These are phyloP conservation scores for Elsinoe ampelina DNA, from an alignment of 2,329 filamentous ascomycete species.

Conservation along the genomic window DNA sequence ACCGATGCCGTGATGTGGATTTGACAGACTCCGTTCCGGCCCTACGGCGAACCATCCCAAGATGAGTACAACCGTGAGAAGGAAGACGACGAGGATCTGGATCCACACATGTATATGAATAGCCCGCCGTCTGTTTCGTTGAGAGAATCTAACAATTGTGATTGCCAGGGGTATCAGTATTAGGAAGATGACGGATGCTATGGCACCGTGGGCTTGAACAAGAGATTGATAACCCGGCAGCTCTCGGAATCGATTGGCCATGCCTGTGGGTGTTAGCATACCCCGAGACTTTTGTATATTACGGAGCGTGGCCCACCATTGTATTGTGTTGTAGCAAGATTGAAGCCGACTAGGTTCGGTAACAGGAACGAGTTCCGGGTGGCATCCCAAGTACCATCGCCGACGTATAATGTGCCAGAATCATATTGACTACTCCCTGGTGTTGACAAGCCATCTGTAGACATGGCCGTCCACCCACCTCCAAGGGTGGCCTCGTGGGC, in stretches of 20 bases:
- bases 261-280: constrained; percentile 43
- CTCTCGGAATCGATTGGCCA: constrained; percentile 69
- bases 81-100: constrained; percentile 57
- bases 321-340: constrained; percentile 74
- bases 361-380: constrained; percentile 67
- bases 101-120: constrained; percentile 65
- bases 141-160: constrained; percentile 63
- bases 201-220: constrained; percentile 60
- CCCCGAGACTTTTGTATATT: not conserved
- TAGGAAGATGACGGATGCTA: constrained; percentile 65
- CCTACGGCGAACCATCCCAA: constrained; percentile 74
- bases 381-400: constrained; percentile 77
- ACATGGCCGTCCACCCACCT: constrained; percentile 19
- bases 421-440: constrained; percentile 64
- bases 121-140: constrained; percentile 50
- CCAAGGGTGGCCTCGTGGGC: not conserved
- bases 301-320: constrained; percentile 51
- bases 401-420: constrained; percentile 65
- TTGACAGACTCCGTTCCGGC: constrained; percentile 59
- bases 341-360: constrained; percentile 65
- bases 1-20: constrained; percentile 78
- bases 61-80: constrained; percentile 63
- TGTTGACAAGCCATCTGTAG: constrained; percentile 44
- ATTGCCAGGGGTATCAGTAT: constrained; percentile 65
- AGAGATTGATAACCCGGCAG: constrained; percentile 61